Evolutionary conservation across 306 rosid genomes (phyloP).

Genomic region (Quercus cerris): DNA sequence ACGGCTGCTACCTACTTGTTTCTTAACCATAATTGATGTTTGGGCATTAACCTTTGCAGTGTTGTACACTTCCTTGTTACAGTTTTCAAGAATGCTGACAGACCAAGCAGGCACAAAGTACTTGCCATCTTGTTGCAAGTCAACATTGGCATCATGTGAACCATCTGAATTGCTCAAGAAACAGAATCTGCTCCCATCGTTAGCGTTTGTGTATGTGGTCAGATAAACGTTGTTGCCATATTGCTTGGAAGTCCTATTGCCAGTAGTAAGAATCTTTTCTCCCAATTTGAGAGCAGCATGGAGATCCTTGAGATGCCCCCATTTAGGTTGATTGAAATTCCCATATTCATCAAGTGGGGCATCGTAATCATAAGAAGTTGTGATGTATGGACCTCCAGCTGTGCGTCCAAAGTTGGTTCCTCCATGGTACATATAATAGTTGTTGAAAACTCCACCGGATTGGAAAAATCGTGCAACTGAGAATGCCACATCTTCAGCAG

Average conservation of each 20-base stretch:
- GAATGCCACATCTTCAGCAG: conserved; percentile 23
- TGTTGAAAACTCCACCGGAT: conserved; percentile 11
- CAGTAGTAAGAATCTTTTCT: conserved; percentile 2
- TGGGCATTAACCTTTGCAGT: conserved; percentile 27
- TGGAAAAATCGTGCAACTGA: conserved; percentile 21
- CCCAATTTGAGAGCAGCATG: conserved; percentile 18
- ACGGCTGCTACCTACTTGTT: too few species aligned
- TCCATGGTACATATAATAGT: conserved; percentile 37
- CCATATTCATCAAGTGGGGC: conserved; percentile 42
- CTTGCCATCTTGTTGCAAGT: background rate
- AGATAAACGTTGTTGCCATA: background rate
- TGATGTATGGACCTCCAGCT: conserved; percentile 19
- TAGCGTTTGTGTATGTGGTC: background rate
- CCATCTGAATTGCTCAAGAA: conserved; percentile 10
- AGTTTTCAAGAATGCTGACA: conserved; percentile 17
- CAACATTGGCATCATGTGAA: background rate
- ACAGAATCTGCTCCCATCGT: background rate
- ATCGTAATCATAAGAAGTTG: conserved; percentile 28
- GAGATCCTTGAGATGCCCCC: conserved; percentile 33
- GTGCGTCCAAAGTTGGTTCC: conserved; percentile 36
- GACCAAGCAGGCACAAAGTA: conserved; percentile 4
- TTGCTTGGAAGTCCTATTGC: background rate
- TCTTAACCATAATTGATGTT: too few species aligned
- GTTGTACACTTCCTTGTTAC: conserved; percentile 20
- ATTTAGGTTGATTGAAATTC: conserved; percentile 29